These are phyloP conservation scores for Colletotrichum magnum DNA, from an alignment of 2,329 filamentous ascomycete genomes.

Conservation along the genomic window DNA sequence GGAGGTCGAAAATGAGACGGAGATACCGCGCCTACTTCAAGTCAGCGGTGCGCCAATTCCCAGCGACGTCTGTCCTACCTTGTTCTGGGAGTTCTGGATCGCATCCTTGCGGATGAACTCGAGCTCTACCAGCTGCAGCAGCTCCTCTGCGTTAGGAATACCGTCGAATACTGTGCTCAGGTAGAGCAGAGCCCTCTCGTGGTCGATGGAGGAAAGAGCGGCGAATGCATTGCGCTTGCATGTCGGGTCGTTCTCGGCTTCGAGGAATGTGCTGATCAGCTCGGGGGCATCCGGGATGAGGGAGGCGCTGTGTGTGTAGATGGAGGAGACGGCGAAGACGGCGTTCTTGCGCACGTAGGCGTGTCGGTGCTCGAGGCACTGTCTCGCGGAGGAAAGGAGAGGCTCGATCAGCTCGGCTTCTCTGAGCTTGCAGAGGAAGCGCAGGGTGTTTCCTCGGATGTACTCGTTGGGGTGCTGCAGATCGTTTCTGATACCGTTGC, in stretches of 20 bases:
- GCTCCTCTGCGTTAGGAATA: slow-evolving; percentile 93
- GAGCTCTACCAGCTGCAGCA: slow-evolving; percentile 92
- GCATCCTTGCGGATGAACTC: slow-evolving; percentile 99
- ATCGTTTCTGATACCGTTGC: slow-evolving; percentile 98
- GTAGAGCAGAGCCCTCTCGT: slow-evolving; percentile 92
- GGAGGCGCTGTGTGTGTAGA: slow-evolving; percentile 89
- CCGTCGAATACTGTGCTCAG: slow-evolving; percentile 91
- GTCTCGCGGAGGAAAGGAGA: slow-evolving; percentile 90
- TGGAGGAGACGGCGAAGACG: slow-evolving; percentile 93
- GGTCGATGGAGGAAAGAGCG: slow-evolving; percentile 89
- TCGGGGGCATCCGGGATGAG: slow-evolving; percentile 97
- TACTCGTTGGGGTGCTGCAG: slow-evolving; percentile 98
- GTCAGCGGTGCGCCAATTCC: slow-evolving; percentile 8
- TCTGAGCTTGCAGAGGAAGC: slow-evolving; percentile 95
- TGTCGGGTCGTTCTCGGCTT: slow-evolving; percentile 91
- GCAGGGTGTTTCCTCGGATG: slow-evolving; percentile 96
- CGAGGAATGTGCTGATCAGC: slow-evolving; percentile 89
- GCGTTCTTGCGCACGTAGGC: slow-evolving; percentile 99
- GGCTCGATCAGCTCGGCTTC: slow-evolving; percentile 97
- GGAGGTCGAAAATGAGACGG: slow-evolving; percentile 93
- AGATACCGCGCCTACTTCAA: slow-evolving; percentile 82
- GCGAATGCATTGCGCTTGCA: slow-evolving; percentile 99
- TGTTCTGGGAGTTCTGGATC: slow-evolving; percentile 94
- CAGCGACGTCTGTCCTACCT: slow-evolving; percentile 66
- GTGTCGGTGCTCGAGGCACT: slow-evolving; percentile 95